Conservation (phyloP, 202 grass and related monocot species). For the Schoenoplectus tabernaemontani region DNA sequence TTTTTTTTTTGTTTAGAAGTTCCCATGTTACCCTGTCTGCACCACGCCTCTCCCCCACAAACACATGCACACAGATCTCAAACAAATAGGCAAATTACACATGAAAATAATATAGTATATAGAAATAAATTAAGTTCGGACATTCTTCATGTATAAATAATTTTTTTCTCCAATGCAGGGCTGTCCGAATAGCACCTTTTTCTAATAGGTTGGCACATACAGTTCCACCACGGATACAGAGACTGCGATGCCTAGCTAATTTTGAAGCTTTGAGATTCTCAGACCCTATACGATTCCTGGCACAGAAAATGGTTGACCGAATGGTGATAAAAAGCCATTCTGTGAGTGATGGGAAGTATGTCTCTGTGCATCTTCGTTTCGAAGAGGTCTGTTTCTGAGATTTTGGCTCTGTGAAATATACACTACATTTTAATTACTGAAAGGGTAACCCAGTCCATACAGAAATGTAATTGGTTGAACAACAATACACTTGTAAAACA, state of each 20-base stretch:
- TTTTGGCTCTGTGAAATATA: neutral
- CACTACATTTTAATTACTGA: neutral
- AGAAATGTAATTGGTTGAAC: neutral
- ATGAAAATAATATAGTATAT: neutral
- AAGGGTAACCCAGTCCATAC: neutral
- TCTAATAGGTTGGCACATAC: slow-evolving; percentile 84
- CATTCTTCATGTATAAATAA: neutral
- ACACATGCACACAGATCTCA: neutral
- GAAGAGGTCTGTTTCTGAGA: slow-evolving; percentile 53
- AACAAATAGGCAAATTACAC: neutral
- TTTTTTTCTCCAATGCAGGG: slow-evolving; percentile 39
- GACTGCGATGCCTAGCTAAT: slow-evolving; percentile 79
- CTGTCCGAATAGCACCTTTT: slow-evolving; percentile 88
- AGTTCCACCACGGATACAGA: slow-evolving; percentile 49
- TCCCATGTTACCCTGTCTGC: neutral
- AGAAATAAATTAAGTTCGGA: neutral
- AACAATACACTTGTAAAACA: neutral
- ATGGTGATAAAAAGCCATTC: slow-evolving; percentile 63
- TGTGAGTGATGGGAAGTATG: slow-evolving; percentile 63
- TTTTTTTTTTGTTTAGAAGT: neutral
- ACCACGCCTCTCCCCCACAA: neutral
- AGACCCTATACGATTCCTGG: slow-evolving; percentile 69
- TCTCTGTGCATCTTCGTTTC: slow-evolving; percentile 92
- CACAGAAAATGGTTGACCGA: slow-evolving; percentile 63
- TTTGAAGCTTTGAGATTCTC: slow-evolving; percentile 87